These are phyloP conservation scores for Musa schizocarpa DNA, from an alignment of 176 grass and related monocot species.

Conservation along the genomic window DNA sequence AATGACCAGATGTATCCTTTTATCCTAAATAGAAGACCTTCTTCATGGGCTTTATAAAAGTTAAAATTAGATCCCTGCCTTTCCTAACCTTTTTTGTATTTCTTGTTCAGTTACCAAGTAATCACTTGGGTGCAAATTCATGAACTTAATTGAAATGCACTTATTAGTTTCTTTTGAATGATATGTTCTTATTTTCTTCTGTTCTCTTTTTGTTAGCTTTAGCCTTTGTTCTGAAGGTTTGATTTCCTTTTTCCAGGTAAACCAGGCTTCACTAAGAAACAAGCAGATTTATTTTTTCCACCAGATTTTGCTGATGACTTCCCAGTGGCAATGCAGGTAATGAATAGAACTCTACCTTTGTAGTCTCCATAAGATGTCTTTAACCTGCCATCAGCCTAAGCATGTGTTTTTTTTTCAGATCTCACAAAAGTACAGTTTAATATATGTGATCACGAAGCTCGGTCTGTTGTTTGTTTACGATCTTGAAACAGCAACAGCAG, in stretches of 20 bases:
- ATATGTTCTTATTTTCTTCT: too few relatives aligned
- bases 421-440: conserved; percentile 91
- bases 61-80: too few relatives aligned
- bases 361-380: background rate
- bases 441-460: conserved; percentile 95
- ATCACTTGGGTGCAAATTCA: too few relatives aligned
- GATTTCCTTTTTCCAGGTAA: conserved; percentile 46
- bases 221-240: too few relatives aligned
- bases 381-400: too few relatives aligned
- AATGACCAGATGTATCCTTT: too few relatives aligned
- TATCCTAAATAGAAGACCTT: too few relatives aligned
- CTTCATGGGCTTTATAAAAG: too few relatives aligned
- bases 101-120: too few relatives aligned
- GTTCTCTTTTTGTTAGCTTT: background rate
- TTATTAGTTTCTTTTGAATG: too few relatives aligned
- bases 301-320: conserved; percentile 97
- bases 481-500: conserved; percentile 78
- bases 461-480: conserved; percentile 96
- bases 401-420: conserved; percentile 32
- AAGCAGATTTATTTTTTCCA: conserved; percentile 90
- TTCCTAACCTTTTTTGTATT: too few relatives aligned
- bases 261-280: conserved; percentile 91
- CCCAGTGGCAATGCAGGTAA: conserved; percentile 96
- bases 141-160: too few relatives aligned
- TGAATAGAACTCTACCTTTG: background rate